A percentile compares a stretch with the other conserved stretches of the same genome.
Conservation (phyloP, 768 basidiomycete genomes). For the Boletus pseudopeckii region DNA sequence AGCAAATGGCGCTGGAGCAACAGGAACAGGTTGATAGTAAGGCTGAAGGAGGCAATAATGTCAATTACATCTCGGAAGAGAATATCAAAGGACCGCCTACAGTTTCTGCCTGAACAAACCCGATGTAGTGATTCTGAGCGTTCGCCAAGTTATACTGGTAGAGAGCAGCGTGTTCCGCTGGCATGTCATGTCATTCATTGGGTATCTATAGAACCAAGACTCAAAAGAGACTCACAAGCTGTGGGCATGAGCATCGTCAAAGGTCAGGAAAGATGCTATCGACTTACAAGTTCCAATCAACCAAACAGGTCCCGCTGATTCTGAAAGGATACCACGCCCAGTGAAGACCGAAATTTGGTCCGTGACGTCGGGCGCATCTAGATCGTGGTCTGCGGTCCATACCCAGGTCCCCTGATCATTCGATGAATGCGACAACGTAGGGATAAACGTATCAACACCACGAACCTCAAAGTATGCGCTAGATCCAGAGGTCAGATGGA, state of each 20-base stretch:
- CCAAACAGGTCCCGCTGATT: constrained; percentile 80
- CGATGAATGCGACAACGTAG: neutral
- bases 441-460: neutral
- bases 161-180: constrained; percentile 44
- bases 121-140: constrained; percentile 47
- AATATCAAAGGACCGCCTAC: constrained; percentile 20
- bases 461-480: constrained; percentile 62
- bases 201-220: neutral
- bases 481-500: constrained; percentile 55
- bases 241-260: neutral
- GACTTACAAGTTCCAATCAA: constrained; percentile 59
- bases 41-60: constrained; percentile 28
- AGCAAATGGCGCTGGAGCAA: constrained; percentile 41
- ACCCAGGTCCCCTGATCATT: constrained; percentile 63
- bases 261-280: neutral
- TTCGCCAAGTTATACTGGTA: constrained; percentile 47
- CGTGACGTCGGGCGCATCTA: constrained; percentile 46
- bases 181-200: neutral
- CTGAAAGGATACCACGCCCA: constrained; percentile 70
- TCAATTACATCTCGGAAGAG: neutral
- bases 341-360: constrained; percentile 55
- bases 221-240: constrained; percentile 20
- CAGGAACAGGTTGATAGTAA: constrained; percentile 47
- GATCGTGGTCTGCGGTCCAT: constrained; percentile 71
- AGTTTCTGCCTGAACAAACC: constrained; percentile 51